Evolutionary conservation across 352 stramenopile species (phyloP), one percentile per base, ranked within the genome.

Genomic region (Globisporangium nagaii): DNA sequence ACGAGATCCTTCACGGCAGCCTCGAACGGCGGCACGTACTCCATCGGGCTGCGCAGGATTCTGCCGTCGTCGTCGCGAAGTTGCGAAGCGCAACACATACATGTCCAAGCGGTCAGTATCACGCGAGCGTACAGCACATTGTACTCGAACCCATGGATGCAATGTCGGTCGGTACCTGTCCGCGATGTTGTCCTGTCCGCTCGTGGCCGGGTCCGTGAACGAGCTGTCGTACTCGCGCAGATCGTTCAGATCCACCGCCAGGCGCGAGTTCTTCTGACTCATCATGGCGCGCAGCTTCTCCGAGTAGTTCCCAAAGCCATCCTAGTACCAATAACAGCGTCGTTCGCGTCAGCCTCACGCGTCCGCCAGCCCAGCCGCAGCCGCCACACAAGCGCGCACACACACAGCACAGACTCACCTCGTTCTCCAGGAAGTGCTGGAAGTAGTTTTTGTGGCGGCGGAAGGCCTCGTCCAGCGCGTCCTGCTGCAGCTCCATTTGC

Each of bases 161-260:
- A 27, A 34, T 15, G n/a, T 27, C 15, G n/a, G 35, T 8, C 13
- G 34, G 30, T 66, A 65, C 45, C 68, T 56, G 65, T 86, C 79
- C 15, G 84, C 79, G 61, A 91, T 91, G 58, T 92, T 92, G 52
- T 90, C 79, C 60, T 83, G 71, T 13, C 53, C 65, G 58, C 58
- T 68, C 36, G 75, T 70, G 24, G 75, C 73, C 31, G 70, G 42
- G 62, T 88, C 72, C 35, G 71, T 79, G 65, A 97, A 90, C 39
- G 79, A 74, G 37, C 77, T 81, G 71, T 97, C 88, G 69, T 96
- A 96, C 56, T 94, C 84, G 52, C 88, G 75, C 36, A 97, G 65
- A 56, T 97, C 84, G 59, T 97, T 96, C 9, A 97, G 72, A 60
- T 96, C 83, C 34, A 98, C 73, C 10, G 93, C 61, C 11, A 98